Base-by-base conservation (phyloP, 176 grass and related monocot species). In the Zoysia japonica region DNA sequence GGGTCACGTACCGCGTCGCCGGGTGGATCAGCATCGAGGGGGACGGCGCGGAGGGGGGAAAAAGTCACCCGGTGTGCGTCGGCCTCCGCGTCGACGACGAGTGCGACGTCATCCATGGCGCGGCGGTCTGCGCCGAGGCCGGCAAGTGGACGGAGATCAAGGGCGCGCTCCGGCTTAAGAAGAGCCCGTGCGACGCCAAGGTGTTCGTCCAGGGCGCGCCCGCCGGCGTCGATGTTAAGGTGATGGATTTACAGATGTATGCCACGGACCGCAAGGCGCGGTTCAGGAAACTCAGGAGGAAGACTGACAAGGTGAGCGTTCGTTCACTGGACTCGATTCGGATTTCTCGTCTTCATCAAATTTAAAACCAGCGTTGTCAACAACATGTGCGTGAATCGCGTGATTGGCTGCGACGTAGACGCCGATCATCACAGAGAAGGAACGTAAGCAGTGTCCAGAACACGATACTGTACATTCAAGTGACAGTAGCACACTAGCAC, bases 221-320 rank as follows among this genome's bases (percentile, higher is more conserved):
- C 0, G 28, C 76, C 0, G 86, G 91, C 39, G 80, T 93, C 6
- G 91, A 93, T 9, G 76, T 93, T 1, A 90, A 61, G 91, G 86
- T 93, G 47, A 85, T 90, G 52, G 91, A 87, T 15, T 83, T 93
- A 37, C 88, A 90, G 76, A 83, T 91, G 16, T 93, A 72, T n/a
- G 86, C 91, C 5, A 82, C 85, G 7, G 88, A 93, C 28, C 83
- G 91, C 55, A 84, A 49, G 65, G 80, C 86, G 1, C 60, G 91
- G 43, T 88, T 90, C 80, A 88, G 62, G 76, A 79, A 93, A 19
- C 88, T 91, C 49, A 68, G n/a, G 63, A 91, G 52, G 55, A 87
- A 88, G 67, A 91, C 91, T 19, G 88, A 91, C 77, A 86, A 90
- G 91, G 91, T 93, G 74, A 70, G 70, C 36, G 3, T 40, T 37